Base-by-base conservation (phyloP, 2,329 filamentous ascomycete genomes). In the Fusarium ramigenum region DNA sequence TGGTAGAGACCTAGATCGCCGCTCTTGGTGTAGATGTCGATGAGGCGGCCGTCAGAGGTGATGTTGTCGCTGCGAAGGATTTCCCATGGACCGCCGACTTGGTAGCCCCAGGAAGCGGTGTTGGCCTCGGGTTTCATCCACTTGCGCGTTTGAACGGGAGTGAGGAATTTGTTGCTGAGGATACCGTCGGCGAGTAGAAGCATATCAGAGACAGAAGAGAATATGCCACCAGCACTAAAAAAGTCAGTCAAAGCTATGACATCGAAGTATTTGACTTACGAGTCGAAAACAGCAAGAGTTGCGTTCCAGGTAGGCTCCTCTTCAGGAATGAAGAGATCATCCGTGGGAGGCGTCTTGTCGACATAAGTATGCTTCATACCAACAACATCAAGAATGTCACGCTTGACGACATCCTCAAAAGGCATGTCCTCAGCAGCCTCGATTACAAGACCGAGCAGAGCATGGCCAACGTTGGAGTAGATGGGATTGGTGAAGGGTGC, bases 401-500 rank as follows among this genome's bases (percentile, higher is more conserved):
- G 71, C n/a, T 82, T 75, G 16, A 84, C 79, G 7, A 86, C 78
- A 4, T 85, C 78, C 3, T 79, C 76, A 23, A 84, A 83, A 0
- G 82, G 71, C 52, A 81, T 81, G 8, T 83, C 82, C 1, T 84
- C 85, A 0, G 85, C 80, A 10, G 81, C 81, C 66, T 87, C 84
- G 2, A 89, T 78, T 0, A 84, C 84, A 2, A 84, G 77, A 5
- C 84, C 85, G 2, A 88, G 81, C 5, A 87, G 64, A 3, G 82
- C 78, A 25, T 85, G 85, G 2, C 81, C 86, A 7, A 83, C 78
- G 70, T 89, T 88, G 34, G 86, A 85, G 75, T 89, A 89, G 6
- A 82, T 79, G 0, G 87, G 85, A 6, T 80, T 83, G 0, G 82
- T 80, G 70, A 84, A 86, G 0, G 86, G 83, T 0, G 78, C 74